Evolutionary conservation across 2,329 filamentous ascomycete species (phyloP).

Genomic region (Diaporthe citri): DNA sequence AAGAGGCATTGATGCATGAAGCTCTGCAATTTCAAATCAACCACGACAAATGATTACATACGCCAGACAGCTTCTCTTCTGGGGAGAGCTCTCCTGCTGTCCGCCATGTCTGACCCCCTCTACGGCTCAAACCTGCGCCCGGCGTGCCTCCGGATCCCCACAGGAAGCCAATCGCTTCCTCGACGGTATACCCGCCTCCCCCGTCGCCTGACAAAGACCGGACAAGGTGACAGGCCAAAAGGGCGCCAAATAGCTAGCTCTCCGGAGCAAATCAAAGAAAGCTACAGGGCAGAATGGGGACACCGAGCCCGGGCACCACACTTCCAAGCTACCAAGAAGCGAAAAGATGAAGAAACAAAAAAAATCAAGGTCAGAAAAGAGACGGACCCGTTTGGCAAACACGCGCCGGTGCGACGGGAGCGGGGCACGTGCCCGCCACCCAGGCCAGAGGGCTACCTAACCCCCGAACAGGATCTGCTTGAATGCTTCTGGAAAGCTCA

Average conservation of each 20-base stretch:
- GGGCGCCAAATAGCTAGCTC: background rate
- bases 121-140: conserved; percentile 38
- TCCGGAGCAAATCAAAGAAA: background rate
- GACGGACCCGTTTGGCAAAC: background rate
- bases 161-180: conserved; percentile 23
- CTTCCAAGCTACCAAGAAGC: background rate
- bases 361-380: background rate
- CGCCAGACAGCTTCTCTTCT: background rate
- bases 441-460: background rate
- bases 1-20: conserved; percentile 40
- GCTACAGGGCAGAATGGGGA: conserved; percentile 4
- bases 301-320: conserved; percentile 16
- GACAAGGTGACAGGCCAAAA: background rate
- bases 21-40: conserved; percentile 36
- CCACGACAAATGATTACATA: conserved; percentile 23
- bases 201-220: conserved; percentile 4
- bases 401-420: conserved; percentile 21
- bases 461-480: conserved; percentile 7
- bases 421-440: conserved; percentile 22
- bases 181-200: conserved; percentile 11
- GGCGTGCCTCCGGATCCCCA: conserved; percentile 10
- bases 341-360: background rate
- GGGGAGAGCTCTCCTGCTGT: background rate
- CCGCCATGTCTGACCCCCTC: background rate
- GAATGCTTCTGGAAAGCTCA: conserved; percentile 28